Evolutionary conservation across 768 basidiomycete genomes (phyloP).

Genomic region (Stropharia rugosoannulata): DNA sequence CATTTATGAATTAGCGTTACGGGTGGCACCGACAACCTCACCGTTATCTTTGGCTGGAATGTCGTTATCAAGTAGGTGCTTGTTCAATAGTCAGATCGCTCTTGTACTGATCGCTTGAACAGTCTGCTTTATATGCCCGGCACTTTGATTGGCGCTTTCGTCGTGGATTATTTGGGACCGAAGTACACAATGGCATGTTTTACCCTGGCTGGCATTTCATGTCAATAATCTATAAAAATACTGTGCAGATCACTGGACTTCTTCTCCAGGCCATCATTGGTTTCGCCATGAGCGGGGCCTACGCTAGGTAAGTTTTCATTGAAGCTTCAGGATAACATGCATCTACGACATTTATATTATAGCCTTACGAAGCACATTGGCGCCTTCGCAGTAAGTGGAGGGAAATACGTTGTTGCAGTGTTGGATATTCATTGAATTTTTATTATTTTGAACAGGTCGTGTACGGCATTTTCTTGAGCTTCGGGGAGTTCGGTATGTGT

Average conservation of each 20-base stretch:
- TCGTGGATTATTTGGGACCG: constrained; percentile 74
- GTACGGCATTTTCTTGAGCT: constrained; percentile 88
- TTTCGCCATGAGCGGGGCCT: constrained; percentile 89
- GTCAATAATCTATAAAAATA: neutral
- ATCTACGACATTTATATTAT: neutral
- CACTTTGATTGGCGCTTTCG: constrained; percentile 71
- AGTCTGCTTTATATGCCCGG: constrained; percentile 43
- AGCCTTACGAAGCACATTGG: constrained; percentile 65
- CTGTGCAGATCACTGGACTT: constrained; percentile 60
- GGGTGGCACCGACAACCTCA: constrained; percentile 47
- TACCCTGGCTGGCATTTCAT: neutral
- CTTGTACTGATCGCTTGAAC: neutral
- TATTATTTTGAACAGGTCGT: constrained; percentile 48
- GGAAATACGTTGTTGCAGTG: neutral
- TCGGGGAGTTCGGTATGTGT: constrained; percentile 76
- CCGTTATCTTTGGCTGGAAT: constrained; percentile 78
- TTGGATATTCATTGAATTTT: neutral
- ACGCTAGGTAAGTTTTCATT: constrained; percentile 41
- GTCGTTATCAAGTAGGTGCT: constrained; percentile 74
- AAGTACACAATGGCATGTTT: constrained; percentile 68
- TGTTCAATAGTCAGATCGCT: neutral
- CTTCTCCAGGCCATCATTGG: constrained; percentile 70
- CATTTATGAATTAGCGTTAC: constrained; percentile 47
- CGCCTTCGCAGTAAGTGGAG: constrained; percentile 66
- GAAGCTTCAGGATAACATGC: neutral